Conservation (phyloP, 2,329 filamentous ascomycete genomes). For the Elsinoe arachidis region DNA sequence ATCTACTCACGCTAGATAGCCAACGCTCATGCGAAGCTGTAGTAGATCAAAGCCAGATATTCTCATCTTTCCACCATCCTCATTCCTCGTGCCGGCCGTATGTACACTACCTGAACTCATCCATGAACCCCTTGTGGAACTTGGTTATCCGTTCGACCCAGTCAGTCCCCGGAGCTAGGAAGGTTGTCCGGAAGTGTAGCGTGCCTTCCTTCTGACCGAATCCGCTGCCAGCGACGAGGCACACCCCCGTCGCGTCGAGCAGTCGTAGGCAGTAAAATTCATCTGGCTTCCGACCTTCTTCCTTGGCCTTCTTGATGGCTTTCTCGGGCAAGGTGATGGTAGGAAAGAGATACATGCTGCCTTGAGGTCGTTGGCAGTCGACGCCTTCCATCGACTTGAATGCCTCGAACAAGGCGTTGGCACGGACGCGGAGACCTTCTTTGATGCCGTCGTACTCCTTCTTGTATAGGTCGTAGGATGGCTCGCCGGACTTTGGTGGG, state of each 20-base stretch:
- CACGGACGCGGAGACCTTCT: constrained; percentile 67
- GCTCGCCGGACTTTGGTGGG: constrained; percentile 74
- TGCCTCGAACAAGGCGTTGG: constrained; percentile 76
- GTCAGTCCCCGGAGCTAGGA: constrained; percentile 89
- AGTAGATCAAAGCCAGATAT: not conserved
- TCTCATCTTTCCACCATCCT: too few species aligned
- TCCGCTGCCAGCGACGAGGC: constrained; percentile 82
- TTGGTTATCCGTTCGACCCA: constrained; percentile 82
- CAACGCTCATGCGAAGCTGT: not conserved
- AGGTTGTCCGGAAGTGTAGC: constrained; percentile 92
- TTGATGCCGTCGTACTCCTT: constrained; percentile 79
- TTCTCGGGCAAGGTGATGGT: constrained; percentile 73
- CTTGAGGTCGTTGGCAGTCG: constrained; percentile 79
- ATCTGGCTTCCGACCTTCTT: constrained; percentile 67
- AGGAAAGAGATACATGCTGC: constrained; percentile 98
- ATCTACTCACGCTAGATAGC: not conserved
- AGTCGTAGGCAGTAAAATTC: constrained; percentile 91
- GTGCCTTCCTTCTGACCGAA: constrained; percentile 92
- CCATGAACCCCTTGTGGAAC: constrained; percentile 89
- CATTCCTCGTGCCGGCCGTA: not conserved
- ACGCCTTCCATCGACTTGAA: constrained; percentile 96
- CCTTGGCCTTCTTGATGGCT: constrained; percentile 64
- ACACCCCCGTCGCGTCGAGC: constrained; percentile 89
- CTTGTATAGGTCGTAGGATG: constrained; percentile 74
- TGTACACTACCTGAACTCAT: constrained; percentile 51